Base-by-base conservation (phyloP, 441 rosid genomes). In the Omphalea diandra region DNA sequence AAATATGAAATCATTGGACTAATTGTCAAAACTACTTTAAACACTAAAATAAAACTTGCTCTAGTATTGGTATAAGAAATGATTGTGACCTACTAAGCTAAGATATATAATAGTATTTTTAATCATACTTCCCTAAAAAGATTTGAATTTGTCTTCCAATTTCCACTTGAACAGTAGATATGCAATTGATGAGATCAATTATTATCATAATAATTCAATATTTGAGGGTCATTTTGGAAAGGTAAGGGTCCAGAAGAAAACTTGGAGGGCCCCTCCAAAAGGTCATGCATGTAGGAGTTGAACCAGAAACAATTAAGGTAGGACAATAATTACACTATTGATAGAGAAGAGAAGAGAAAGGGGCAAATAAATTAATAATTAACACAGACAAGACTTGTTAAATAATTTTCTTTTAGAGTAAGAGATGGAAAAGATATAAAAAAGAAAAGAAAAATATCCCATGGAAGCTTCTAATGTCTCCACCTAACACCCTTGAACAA, bases 401-500 rank as follows among this genome's bases (percentile, higher is more conserved):
- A 24, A 55, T 63, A 71, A 55, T 66, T 74, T 67, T 72, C 60
- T 43, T 72, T 18, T 9, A 56, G 70, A 69, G 72, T 20, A 27
- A 38, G n/a, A 12, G 58, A 24, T 12, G 2, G 31, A 9, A 6
- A 22, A n/a, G n/a, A n/a, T n/a, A n/a, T n/a, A n/a, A n/a, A n/a
- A n/a, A 20, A 5, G 14, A 18, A 8, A 22, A 24, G 41, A 49
- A 54, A 72, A 71, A 78, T 55, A 79, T 80, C 81, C 43, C n/a
- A 52, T 74, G 83, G 89, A 85, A 87, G 86, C 83, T 85, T 87
- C 89, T 65, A 78, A 72, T 66, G 80, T 50, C 77, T 69, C 79
- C 53, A 87, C 91, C 88, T 83, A 87, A 81, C 87, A 52, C 86
- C 73, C 64, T 83, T 76, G 79, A 80, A 75, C 84, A 76, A 69